Conservation (phyloP, 1,284 basidiomycete species). For the Coniophora puteana region DNA sequence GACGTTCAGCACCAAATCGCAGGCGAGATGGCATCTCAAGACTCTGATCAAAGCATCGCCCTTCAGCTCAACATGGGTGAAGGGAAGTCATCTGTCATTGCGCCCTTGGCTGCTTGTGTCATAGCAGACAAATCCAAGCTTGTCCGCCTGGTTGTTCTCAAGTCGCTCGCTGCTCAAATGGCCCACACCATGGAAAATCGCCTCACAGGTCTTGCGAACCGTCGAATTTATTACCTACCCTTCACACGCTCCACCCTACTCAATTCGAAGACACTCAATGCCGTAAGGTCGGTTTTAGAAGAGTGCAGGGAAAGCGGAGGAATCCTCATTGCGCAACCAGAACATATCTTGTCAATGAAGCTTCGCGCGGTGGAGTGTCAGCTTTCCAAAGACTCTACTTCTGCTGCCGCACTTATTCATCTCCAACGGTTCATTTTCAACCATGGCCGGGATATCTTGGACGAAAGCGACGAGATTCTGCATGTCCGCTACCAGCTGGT, state of each 20-base stretch:
- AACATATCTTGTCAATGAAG: constrained; percentile 49
- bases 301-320: constrained; percentile 37
- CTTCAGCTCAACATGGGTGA: constrained; percentile 60
- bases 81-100: constrained; percentile 53
- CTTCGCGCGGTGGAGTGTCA: constrained; percentile 39
- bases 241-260: constrained; percentile 39
- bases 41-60: constrained; percentile 30
- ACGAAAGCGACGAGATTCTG: constrained; percentile 43
- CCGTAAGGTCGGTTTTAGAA: constrained; percentile 29
- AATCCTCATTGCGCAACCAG: constrained; percentile 45
- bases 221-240: constrained; percentile 46
- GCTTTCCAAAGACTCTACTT: constrained; percentile 9
- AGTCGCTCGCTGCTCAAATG: constrained; percentile 40
- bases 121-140: constrained; percentile 40
- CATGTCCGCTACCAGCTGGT: constrained; percentile 40
- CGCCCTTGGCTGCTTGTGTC: constrained; percentile 36
- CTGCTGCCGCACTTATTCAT: too few species aligned
- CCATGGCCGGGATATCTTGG: constrained; percentile 31
- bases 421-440: constrained; percentile 27
- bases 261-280: constrained; percentile 14
- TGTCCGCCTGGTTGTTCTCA: constrained; percentile 46
- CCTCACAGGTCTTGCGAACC: constrained; percentile 38
- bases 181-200: constrained; percentile 43
- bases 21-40: constrained; percentile 45
- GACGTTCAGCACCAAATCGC: constrained; percentile 38